phyloP scores from a whole-genome alignment of 2,329 filamentous ascomycete species.

The Zymoseptoria pseudotritici region DNA sequence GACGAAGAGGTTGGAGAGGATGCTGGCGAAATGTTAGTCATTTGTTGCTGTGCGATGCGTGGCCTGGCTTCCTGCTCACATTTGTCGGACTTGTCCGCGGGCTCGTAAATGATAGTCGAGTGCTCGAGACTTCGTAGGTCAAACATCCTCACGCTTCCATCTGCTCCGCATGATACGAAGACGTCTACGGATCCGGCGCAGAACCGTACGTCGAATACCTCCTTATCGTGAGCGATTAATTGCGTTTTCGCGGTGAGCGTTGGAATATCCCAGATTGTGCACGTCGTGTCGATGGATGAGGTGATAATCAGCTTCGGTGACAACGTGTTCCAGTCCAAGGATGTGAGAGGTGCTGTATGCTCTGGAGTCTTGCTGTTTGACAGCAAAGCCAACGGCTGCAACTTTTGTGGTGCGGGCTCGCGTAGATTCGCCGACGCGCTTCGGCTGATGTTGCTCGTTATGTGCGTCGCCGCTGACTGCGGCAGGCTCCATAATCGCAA shows the following conservation, averaged over 20 bases:
- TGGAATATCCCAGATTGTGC: conserved; percentile 98
- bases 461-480: conserved; percentile 38
- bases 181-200: conserved; percentile 98
- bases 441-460: conserved; percentile 63
- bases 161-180: conserved; percentile 94
- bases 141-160: conserved; percentile 98
- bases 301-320: conserved; percentile 97
- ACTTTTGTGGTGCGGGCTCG: conserved; percentile 61
- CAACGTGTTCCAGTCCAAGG: conserved; percentile 95
- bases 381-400: conserved; percentile 84
- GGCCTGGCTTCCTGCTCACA: conserved; percentile 24
- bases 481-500: conserved; percentile 90
- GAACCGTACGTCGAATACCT: conserved; percentile 97
- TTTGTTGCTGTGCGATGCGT: not conserved
- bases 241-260: conserved; percentile 97
- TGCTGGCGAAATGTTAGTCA: conserved; percentile 9
- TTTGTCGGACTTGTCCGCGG: conserved; percentile 69
- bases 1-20: conserved; percentile 51
- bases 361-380: conserved; percentile 98
- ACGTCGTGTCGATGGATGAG: conserved; percentile 96
- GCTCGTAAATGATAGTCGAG: conserved; percentile 98
- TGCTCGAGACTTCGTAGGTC: conserved; percentile 93
- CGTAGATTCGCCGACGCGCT: conserved; percentile 55
- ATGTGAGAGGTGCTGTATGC: conserved; percentile 92
- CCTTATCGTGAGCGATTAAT: conserved; percentile 96